Evolutionary conservation across 768 basidiomycete species (phyloP).

Genomic region (Clitopilus hobsonii): DNA sequence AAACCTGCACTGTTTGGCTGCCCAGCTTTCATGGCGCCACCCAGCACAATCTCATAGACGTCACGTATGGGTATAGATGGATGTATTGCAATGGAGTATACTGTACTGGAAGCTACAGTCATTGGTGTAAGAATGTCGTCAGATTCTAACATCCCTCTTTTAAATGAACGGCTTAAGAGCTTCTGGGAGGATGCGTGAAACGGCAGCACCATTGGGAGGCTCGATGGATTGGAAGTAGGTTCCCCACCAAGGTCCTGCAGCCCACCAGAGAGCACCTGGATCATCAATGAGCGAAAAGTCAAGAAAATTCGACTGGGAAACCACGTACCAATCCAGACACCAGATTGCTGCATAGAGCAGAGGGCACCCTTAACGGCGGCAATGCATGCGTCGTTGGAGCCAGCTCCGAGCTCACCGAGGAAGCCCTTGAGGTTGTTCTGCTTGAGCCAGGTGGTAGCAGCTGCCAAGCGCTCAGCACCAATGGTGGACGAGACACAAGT

Average conservation of each 20-base stretch:
- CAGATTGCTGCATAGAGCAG: conserved; percentile 53
- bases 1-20: no score
- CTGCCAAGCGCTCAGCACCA: conserved; percentile 51
- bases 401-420: conserved; percentile 60
- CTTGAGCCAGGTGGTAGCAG: conserved; percentile 57
- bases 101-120: no score
- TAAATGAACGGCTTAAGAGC: conserved; percentile 52
- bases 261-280: conserved; percentile 43
- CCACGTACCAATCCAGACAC: conserved; percentile 50
- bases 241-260: conserved; percentile 62
- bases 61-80: no score
- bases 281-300: neutral
- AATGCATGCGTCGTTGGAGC: conserved; percentile 39
- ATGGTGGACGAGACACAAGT: conserved; percentile 58
- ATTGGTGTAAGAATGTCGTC: no score
- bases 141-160: neutral
- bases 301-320: neutral
- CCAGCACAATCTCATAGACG: no score
- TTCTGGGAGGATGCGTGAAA: conserved; percentile 50
- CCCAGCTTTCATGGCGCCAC: no score
- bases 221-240: conserved; percentile 58
- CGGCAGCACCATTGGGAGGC: conserved; percentile 48
- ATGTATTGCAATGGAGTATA: no score
- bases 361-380: conserved; percentile 49
- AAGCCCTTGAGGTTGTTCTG: conserved; percentile 56